Evolutionary conservation across 306 rosid genomes (phyloP).

Genomic region (Lithocarpus polystachyus): DNA sequence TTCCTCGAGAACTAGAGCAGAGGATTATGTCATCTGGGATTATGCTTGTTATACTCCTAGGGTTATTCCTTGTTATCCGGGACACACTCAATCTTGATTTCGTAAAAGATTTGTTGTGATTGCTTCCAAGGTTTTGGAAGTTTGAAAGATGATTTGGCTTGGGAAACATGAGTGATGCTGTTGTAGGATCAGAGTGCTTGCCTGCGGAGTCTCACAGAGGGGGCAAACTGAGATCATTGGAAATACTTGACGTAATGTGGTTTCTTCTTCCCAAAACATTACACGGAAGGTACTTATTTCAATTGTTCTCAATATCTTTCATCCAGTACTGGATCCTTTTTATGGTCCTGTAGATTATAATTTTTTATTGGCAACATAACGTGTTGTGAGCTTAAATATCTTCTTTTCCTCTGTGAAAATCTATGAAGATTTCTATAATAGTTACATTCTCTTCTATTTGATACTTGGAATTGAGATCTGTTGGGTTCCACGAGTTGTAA

Average conservation of each 20-base stretch:
- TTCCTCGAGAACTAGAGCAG: slow-evolving; percentile 91
- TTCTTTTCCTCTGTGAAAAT: slow-evolving; percentile 14
- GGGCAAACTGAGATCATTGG: slow-evolving; percentile 23
- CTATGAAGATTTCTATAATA: slow-evolving; percentile 10
- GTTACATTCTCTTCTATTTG: background rate
- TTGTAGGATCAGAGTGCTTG: slow-evolving; percentile 25
- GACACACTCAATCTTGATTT: slow-evolving; percentile 93
- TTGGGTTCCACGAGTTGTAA: background rate
- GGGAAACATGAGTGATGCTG: slow-evolving; percentile 26
- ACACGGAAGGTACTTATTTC: slow-evolving; percentile 20
- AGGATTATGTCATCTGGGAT: slow-evolving; percentile 88
- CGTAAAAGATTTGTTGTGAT: slow-evolving; percentile 69
- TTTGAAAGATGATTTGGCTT: slow-evolving; percentile 18
- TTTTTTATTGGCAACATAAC: slow-evolving; percentile 28
- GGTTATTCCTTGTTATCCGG: slow-evolving; percentile 73
- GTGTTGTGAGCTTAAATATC: slow-evolving; percentile 21
- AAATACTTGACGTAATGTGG: slow-evolving; percentile 26
- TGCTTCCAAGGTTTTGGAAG: slow-evolving; percentile 18
- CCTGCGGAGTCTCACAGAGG: slow-evolving; percentile 19
- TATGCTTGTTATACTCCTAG: slow-evolving; percentile 72
- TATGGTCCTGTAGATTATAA: slow-evolving; percentile 36
- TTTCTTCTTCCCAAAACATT: slow-evolving; percentile 34
- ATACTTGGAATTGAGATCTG: background rate
- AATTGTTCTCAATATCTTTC: slow-evolving; percentile 29
- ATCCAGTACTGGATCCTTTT: slow-evolving; percentile 30